A percentile compares a stretch with the other conserved stretches of the same genome.
These are phyloP conservation scores for Hymenoscyphus albidus DNA, from an alignment of 2,329 filamentous ascomycete genomes.

Conservation along the genomic window DNA sequence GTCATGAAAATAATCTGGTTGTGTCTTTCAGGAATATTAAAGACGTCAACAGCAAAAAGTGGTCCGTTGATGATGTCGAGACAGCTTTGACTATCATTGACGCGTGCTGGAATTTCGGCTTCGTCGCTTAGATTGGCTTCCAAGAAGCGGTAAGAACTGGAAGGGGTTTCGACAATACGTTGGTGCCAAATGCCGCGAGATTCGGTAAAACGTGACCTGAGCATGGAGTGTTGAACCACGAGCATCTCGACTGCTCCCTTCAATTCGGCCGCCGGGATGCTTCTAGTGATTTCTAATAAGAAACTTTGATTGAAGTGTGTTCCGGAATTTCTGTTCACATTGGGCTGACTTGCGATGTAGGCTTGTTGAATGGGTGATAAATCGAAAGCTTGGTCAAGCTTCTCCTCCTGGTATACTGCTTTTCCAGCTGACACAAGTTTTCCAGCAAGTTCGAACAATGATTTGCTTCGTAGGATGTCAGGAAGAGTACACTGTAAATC, in stretches of 20 bases:
- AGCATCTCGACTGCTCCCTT: conserved; percentile 31
- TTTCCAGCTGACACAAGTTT: neutral
- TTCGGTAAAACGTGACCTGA: conserved; percentile 36
- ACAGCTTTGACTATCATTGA: conserved; percentile 9
- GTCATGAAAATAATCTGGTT: conserved; percentile 15
- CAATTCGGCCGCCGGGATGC: conserved; percentile 3
- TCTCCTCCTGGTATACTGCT: conserved; percentile 9
- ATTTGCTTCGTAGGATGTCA: conserved; percentile 16
- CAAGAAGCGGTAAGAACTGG: conserved; percentile 15
- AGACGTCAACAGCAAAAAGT: conserved; percentile 19
- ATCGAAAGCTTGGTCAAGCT: conserved; percentile 12
- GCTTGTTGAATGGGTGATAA: conserved; percentile 28
- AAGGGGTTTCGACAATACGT: neutral
- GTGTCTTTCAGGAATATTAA: conserved; percentile 8
- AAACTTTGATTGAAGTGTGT: conserved; percentile 29
- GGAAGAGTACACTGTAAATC: conserved; percentile 37
- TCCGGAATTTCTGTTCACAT: conserved; percentile 9
- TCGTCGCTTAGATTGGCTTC: neutral
- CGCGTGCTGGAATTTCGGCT: conserved; percentile 7
- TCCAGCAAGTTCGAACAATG: conserved; percentile 12
- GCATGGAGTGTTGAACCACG: conserved; percentile 37
- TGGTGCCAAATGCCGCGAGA: conserved; percentile 35
- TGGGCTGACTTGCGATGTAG: conserved; percentile 20
- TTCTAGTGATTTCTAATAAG: conserved; percentile 13
- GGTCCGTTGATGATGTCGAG: conserved; percentile 14